Conservation (phyloP, 2,329 filamentous ascomycete genomes). For the Fusarium euwallaceae region DNA sequence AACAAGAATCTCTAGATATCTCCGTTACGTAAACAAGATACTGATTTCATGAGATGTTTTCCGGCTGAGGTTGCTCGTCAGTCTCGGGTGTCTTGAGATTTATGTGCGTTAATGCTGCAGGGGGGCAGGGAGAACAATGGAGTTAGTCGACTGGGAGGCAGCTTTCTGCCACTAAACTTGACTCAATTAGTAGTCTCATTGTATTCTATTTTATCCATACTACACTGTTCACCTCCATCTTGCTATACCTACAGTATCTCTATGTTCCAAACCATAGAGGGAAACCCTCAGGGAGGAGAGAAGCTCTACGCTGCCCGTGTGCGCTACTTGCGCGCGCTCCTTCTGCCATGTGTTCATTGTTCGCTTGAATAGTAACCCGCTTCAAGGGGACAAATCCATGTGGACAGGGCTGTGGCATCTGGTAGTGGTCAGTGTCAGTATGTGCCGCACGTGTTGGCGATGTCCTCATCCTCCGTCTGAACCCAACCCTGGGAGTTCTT, state of each 20-base stretch:
- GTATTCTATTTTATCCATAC: neutral
- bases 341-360: neutral
- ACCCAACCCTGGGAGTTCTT: neutral
- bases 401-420: neutral
- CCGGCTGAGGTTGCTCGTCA: no score
- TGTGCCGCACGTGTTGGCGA: neutral
- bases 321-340: neutral
- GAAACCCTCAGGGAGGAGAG: neutral
- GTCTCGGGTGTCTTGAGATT: neutral
- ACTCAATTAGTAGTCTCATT: neutral
- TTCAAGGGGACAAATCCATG: neutral
- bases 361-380: neutral
- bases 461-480: neutral
- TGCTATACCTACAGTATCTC: neutral
- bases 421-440: neutral
- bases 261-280: neutral
- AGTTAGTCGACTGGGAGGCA: neutral
- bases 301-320: neutral
- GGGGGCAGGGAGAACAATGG: neutral
- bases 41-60: neutral
- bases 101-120: neutral
- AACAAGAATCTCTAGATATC: neutral
- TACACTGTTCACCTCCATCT: neutral
- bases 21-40: no score
- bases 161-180: neutral